A percentile compares a stretch with the other conserved stretches of the same genome.
phyloP scores from a whole-genome alignment of 148 eudicot genomes.

The Silene latifolia region DNA sequence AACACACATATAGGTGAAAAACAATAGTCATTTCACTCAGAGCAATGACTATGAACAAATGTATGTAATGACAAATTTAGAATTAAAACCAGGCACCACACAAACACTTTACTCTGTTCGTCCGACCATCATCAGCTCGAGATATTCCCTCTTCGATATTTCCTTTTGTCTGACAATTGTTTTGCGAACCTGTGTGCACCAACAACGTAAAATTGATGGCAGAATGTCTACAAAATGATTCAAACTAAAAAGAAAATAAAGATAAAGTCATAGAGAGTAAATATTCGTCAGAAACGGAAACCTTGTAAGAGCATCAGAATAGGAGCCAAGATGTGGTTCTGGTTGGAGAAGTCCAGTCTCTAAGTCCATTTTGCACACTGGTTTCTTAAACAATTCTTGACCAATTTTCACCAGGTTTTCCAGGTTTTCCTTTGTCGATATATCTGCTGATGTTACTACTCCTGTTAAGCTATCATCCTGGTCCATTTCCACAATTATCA shows the following conservation, averaged over 20 bases:
- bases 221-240: no score
- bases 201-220: background rate
- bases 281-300: background rate
- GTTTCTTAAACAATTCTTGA: slow-evolving; percentile 42
- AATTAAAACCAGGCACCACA: no score
- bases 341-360: slow-evolving; percentile 47
- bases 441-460: slow-evolving; percentile 45
- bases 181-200: slow-evolving; percentile 36
- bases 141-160: no score
- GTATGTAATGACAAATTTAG: no score
- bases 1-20: no score
- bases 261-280: background rate
- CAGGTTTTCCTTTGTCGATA: slow-evolving; percentile 53
- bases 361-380: slow-evolving; percentile 41
- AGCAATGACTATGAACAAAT: no score
- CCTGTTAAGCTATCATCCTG: slow-evolving; percentile 57
- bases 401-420: slow-evolving; percentile 49
- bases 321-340: slow-evolving; percentile 45
- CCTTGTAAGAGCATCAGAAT: slow-evolving; percentile 47
- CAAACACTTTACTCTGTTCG: background rate
- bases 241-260: background rate
- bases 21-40: no score
- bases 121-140: background rate
- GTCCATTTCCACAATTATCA: background rate
- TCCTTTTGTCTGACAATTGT: slow-evolving; percentile 51